Base-by-base conservation (phyloP, 2,329 filamentous ascomycete genomes). In the Trichoderma gracile region DNA sequence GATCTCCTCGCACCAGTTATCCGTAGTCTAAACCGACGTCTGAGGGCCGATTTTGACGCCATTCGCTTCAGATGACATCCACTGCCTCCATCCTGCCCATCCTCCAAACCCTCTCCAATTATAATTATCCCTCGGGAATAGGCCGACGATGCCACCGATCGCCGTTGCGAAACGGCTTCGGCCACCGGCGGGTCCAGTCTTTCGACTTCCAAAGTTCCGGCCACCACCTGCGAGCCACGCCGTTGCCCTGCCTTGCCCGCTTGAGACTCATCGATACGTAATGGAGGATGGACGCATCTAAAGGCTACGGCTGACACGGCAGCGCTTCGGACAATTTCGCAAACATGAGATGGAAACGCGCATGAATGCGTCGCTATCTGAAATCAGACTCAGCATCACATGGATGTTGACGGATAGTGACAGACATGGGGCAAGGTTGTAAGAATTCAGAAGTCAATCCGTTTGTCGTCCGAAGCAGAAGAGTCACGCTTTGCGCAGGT, bases 111-210 rank as follows among this genome's bases (percentile, higher is more conserved):
- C 23, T 42, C 27, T 17, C 38, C 33, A 38, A 14, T 38, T 38
- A 3, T 33, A 25, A 5, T 3, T 25, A 25, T 38, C 10, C 33
- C 33, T 38, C 33, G 9, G 33, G 33, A 14, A 12, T 14, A 38
- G 56, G 56, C 46, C 56, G 56, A 59, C 30, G 21, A 59, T 19
- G 56, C 45, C 57, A 23, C 58, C 58, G 58, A 53, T 19, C 47
- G 23, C 58, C 38, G 47, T 8, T 38, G 10, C 33, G 9, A 38
- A 27, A 46, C 49, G 58, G 49, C 58, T 43, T 52, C 57, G 46
- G 57, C 33, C 33, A 60, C 38, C 38, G n/a, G 57, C 40, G 33
- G 58, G 49, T 52, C 43, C 25, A 45, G 25, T 25, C 3, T 2
- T 2, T n/a, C 47, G 27, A 25, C 10, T 38, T 38, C 33, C 49